Evolutionary conservation across 1,139 yeast species (phyloP), one percentile per base, ranked within the genome.

Genomic region (Saccharomyces hybrid): DNA sequence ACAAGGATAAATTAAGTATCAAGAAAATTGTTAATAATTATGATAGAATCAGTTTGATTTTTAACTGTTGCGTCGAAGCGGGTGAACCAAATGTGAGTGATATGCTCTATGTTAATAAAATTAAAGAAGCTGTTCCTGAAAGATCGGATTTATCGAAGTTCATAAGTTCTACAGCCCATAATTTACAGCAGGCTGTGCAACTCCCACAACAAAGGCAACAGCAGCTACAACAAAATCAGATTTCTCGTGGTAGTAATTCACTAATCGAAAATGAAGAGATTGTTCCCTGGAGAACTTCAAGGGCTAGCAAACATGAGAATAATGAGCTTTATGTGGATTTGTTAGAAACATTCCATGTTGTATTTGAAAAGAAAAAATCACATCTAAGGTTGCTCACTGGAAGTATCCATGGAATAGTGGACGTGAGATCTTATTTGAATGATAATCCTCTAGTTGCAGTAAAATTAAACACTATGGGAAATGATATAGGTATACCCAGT

Each of bases 251-350:
- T 52, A 38, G 13, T 23, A 38, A 0, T 20, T 38, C 47, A 20
- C 38, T 49, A 8, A 41, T 26, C 8, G 48, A 27, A 29, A 53
- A 60, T 28, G 58, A 57, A 23, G 58, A 71, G 2, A 71, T 70
- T 4, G 78, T 79, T 9, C 93, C 95, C 1, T 89, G 96, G 96
- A 77, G 96, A 63, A 73, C 83, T 50, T 70, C 83, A 5, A 34
- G 34, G 20, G 79, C 81, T 57, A 84, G 85, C 11, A 77, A 79
- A 56, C 81, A 86, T 68, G 77, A 88, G 5, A 84, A 82, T 59
- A 88, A 89, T 67, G 96, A 90, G 69, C 78, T 90, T 71, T 88
- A 83, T 67, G 85, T 90, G 8, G 97, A 90, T 68, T 69, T 90
- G 4, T 72, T 76, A 5, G 96, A 89, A 66, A 73, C 77, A 0